These are phyloP conservation scores for Olyra latifolia DNA, from an alignment of 176 grass and related monocot species.

Conservation along the genomic window DNA sequence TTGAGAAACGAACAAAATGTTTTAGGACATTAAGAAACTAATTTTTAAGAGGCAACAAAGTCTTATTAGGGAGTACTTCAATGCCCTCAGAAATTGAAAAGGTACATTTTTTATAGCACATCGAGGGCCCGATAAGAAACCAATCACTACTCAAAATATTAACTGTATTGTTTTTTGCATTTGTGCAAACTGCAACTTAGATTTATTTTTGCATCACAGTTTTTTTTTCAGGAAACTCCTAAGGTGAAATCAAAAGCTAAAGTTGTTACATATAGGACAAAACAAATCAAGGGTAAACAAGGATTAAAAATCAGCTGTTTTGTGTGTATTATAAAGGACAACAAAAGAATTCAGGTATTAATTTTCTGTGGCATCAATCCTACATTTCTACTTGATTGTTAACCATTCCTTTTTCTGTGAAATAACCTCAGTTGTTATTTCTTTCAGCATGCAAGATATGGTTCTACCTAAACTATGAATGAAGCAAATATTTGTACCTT, in stretches of 20 bases:
- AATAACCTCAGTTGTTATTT: neutral
- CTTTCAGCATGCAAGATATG: slow-evolving; percentile 31
- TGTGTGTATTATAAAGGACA: neutral
- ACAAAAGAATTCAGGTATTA: neutral
- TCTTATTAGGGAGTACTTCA: neutral
- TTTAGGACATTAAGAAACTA: neutral
- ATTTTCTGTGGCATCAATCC: neutral
- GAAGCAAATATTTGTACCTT: slow-evolving; percentile 59
- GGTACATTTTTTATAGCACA: slow-evolving; percentile 12
- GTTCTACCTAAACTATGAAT: slow-evolving; percentile 8
- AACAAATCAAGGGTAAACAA: neutral
- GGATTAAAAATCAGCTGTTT: slow-evolving; percentile 25
- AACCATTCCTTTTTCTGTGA: neutral
- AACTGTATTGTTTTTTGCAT: neutral
- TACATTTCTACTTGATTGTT: slow-evolving; percentile 32
- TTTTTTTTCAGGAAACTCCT: slow-evolving; percentile 2
- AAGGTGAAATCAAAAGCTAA: slow-evolving; percentile 19
- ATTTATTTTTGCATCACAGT: neutral
- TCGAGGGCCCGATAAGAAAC: neutral
- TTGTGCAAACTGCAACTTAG: neutral
- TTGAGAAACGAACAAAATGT: no score
- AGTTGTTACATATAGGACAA: neutral
- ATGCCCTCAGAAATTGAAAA: neutral
- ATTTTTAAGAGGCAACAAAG: neutral
- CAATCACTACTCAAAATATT: neutral